Percentiles rank a stretch among this genome's conserved stretches.
Conservation (phyloP, 2,329 filamentous ascomycete species). For the Fusarium solani-melongenae region DNA sequence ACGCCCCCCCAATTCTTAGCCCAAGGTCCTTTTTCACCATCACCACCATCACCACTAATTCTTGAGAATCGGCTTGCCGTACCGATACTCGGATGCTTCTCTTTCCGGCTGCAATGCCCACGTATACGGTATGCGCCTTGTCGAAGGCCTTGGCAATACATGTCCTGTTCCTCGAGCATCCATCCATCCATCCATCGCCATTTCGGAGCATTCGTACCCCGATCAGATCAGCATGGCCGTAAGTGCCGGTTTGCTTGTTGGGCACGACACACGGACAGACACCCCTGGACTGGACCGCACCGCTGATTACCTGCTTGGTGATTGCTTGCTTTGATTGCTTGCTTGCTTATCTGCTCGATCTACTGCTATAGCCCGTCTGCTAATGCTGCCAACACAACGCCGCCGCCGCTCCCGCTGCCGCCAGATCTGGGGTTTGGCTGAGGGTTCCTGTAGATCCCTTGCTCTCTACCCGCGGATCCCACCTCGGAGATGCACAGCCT, state of each 20-base stretch:
- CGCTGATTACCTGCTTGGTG: neutral
- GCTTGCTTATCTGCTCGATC: slow-evolving; percentile 5
- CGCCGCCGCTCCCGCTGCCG: slow-evolving; percentile 17
- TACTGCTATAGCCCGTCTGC: slow-evolving; percentile 16
- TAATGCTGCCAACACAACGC: slow-evolving; percentile 26
- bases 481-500: slow-evolving; percentile 8
- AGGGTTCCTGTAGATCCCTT: slow-evolving; percentile 42
- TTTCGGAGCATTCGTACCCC: slow-evolving; percentile 1
- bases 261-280: neutral
- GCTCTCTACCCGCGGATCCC: neutral
- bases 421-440: slow-evolving; percentile 39
- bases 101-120: neutral
- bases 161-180: neutral
- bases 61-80: slow-evolving; percentile 2
- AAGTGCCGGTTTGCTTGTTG: slow-evolving; percentile 23
- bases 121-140: neutral
- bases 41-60: neutral
- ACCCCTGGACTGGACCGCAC: neutral
- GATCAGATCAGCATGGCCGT: slow-evolving; percentile 3
- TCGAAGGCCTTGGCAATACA: neutral
- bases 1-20: slow-evolving; percentile 22
- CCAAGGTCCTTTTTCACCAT: neutral
- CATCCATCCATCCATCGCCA: neutral
- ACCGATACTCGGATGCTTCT: slow-evolving; percentile 16
- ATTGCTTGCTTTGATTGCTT: neutral